Conservation (phyloP, 208 protist species). For the Leishmania tropica region DNA sequence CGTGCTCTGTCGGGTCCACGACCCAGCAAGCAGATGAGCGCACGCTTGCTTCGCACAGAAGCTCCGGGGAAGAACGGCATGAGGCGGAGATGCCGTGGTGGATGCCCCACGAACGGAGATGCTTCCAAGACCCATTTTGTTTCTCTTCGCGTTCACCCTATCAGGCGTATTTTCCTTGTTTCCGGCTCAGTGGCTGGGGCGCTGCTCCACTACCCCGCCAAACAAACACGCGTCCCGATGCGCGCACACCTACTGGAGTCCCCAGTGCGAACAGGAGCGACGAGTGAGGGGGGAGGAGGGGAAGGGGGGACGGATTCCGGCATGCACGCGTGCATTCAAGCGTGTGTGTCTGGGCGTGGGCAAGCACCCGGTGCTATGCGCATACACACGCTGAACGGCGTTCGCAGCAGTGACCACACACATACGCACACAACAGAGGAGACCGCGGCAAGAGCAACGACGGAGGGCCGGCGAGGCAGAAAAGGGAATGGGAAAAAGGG, state of each 20-base stretch:
- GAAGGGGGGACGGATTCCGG: no score
- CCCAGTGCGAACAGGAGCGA: background rate
- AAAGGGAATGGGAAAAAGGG: background rate
- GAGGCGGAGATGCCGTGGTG: background rate
- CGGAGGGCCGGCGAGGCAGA: background rate
- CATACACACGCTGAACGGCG: background rate
- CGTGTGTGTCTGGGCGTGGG: background rate
- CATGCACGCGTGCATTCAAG: background rate
- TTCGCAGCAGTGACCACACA: background rate
- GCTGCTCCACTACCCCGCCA: background rate
- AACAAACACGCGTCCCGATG: background rate
- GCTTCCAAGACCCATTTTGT: background rate
- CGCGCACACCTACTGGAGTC: no score
- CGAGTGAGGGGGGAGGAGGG: background rate
- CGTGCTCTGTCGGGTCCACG: background rate
- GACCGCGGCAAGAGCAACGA: background rate
- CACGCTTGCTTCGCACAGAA: background rate
- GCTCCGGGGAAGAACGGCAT: background rate
- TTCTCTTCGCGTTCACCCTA: background rate
- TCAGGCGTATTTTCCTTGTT: background rate
- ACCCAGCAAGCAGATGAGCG: background rate
- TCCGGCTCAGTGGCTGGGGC: background rate
- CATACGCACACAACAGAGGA: background rate
- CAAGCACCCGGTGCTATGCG: background rate
- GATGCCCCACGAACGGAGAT: background rate